Conservation (phyloP, 2,329 filamentous ascomycete species). For the Arthrobotrys pseudoclavata region DNA sequence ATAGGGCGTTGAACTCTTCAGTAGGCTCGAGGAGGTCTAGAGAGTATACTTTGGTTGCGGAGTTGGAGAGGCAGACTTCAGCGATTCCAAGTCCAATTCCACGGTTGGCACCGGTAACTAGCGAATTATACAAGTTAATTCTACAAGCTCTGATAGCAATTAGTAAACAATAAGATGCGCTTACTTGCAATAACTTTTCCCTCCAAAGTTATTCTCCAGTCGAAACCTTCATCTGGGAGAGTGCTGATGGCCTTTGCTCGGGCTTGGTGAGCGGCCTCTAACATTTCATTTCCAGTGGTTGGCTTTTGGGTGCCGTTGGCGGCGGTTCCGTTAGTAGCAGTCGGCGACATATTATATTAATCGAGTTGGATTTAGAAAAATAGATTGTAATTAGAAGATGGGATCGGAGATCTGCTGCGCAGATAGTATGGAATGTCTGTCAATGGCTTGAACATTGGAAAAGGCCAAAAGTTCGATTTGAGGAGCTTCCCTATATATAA, state of each 20-base stretch:
- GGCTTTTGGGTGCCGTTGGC: constrained; percentile 30
- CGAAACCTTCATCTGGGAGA: constrained; percentile 65
- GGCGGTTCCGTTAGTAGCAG: constrained; percentile 38
- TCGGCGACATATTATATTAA: constrained; percentile 46
- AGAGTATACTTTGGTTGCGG: constrained; percentile 67
- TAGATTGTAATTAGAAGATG: neutral
- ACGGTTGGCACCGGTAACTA: constrained; percentile 68
- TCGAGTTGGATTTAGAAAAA: neutral
- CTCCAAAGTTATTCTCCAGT: constrained; percentile 66
- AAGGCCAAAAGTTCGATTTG: constrained; percentile 14
- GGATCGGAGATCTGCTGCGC: neutral
- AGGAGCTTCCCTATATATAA: constrained; percentile 19
- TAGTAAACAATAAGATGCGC: constrained; percentile 43
- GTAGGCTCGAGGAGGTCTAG: constrained; percentile 66
- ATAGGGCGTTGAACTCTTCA: constrained; percentile 65
- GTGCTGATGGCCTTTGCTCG: constrained; percentile 62
- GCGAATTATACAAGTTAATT: neutral
- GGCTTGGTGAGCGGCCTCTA: constrained; percentile 42
- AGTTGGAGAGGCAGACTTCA: constrained; percentile 69
- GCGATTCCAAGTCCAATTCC: constrained; percentile 69
- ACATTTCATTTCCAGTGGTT: constrained; percentile 50
- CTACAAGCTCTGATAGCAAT: constrained; percentile 28
- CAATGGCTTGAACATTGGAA: constrained; percentile 1
- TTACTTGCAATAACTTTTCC: constrained; percentile 67
- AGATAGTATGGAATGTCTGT: neutral